phyloP scores from a whole-genome alignment of 148 eudicot genomes.

The Persicaria maculosa region DNA sequence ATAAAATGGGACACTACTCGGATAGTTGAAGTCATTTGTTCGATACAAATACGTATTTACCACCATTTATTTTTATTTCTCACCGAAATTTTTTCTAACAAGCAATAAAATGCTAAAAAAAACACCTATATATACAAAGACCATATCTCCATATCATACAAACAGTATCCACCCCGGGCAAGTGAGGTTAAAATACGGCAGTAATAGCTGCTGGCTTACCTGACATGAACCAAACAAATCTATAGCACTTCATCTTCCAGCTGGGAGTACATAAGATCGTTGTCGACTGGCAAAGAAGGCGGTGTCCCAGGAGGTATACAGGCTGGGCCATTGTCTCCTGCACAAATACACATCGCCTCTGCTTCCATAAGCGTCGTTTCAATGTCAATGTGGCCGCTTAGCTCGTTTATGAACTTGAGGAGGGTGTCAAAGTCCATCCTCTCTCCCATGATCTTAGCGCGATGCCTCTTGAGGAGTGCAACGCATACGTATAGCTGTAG shows the following conservation, averaged over 20 bases:
- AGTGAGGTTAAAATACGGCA: too few relatives aligned
- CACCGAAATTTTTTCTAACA: too few relatives aligned
- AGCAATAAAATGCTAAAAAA: too few relatives aligned
- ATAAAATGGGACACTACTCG: too few relatives aligned
- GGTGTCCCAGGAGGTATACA: conserved; percentile 97
- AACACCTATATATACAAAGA: background rate
- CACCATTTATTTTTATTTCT: too few relatives aligned
- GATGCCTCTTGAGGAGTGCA: conserved; percentile 66
- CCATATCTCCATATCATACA: background rate
- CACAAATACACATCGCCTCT: conserved; percentile 83
- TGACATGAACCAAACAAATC: background rate
- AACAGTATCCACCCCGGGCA: too few relatives aligned
- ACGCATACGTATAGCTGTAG: conserved; percentile 74
- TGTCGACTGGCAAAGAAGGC: conserved; percentile 65
- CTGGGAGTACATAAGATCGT: conserved; percentile 47
- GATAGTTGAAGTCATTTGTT: too few relatives aligned
- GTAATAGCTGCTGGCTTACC: background rate
- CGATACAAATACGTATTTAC: too few relatives aligned
- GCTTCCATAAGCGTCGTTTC: conserved; percentile 62
- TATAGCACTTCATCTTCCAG: conserved; percentile 61
- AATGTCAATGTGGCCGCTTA: conserved; percentile 75
- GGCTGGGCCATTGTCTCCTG: conserved; percentile 87
- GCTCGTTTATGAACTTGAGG: conserved; percentile 79
- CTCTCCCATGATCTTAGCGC: conserved; percentile 76
- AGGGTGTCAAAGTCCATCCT: conserved; percentile 94